Evolutionary conservation across 1,284 basidiomycete species (phyloP), one percentile per base, ranked within the genome.

Genomic region (Ustilago curta): DNA sequence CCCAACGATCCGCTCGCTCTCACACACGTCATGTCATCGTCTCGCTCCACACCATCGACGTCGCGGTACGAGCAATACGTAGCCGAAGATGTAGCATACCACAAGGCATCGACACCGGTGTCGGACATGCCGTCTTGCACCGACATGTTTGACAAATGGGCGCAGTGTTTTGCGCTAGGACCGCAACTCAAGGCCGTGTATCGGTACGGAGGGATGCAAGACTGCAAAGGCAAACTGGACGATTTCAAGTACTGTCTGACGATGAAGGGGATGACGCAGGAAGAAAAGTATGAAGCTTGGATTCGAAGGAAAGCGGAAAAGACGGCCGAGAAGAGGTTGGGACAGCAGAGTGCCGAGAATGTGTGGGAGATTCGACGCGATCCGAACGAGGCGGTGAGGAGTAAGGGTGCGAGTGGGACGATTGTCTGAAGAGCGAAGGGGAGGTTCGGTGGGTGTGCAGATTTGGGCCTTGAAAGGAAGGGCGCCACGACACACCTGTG

Each of bases 221-320:
- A 91, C 67, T 98, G 96, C 85, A 87, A 87, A 0, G 88, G 88
- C 57, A 95, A 96, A 84, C 89, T 91, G 80, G 91, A 94, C 74
- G 95, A 97, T 80, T 96, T 96, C 89, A 97, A 97, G 86, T 97
- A 93, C 86, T 99, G 96, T 86, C 87, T 97, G 87, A 92, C 91
- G 64, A 87, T 92, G 72, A 95, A 95, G 84, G 88, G 89, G 25
- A 87, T 93, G 85, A 89, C 91, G 52, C 89, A 90, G 11, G 93
- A 95, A 60, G 89, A 91, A 80, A 90, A 90, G 80, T 88, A 92
- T 27, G 89, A 92, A 58, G 89, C 89, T 8, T 99, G 94, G 94
- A 91, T 98, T 60, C 88, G 88, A 49, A 88, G 92, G 25, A 88
- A 92, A 49, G 95, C 95, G 0, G 93, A 97, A 83, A 94, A 92